phyloP scores from a whole-genome alignment of 306 rosid genomes.

The Neltuma alba region DNA sequence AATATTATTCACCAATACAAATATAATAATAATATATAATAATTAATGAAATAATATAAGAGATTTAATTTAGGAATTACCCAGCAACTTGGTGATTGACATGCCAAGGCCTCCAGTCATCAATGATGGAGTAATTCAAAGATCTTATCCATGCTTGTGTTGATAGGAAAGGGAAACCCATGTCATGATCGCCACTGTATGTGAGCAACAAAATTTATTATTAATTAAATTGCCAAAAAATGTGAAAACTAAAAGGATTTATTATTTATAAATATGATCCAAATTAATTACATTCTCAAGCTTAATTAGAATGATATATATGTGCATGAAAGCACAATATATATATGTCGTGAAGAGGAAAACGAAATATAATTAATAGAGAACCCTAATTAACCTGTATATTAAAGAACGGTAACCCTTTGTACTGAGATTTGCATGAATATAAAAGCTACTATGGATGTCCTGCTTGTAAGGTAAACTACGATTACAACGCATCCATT shows the following conservation, averaged over 20 bases:
- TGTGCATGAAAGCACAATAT: background rate
- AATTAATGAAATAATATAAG: no score
- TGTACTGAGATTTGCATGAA: constrained; percentile 44
- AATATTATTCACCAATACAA: no score
- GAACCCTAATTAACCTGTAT: constrained; percentile 41
- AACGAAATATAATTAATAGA: background rate
- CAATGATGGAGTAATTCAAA: constrained; percentile 35
- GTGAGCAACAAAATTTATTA: background rate
- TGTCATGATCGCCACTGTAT: constrained; percentile 61
- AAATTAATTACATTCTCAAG: no score
- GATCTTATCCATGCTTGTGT: constrained; percentile 41
- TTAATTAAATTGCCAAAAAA: background rate
- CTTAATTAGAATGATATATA: no score
- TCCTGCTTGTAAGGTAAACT: background rate
- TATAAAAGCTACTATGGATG: constrained; percentile 1
- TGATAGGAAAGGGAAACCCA: constrained; percentile 29
- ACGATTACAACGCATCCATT: constrained; percentile 47
- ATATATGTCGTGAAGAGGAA: background rate
- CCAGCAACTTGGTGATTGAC: constrained; percentile 45
- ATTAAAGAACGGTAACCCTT: constrained; percentile 51
- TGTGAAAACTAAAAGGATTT: background rate
- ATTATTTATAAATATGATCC: no score
- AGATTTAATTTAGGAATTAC: background rate
- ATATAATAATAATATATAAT: no score
- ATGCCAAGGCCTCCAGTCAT: constrained; percentile 53